Conservation (phyloP, 371 early-diverging fungal species). For the Chytridium lagenaria region DNA sequence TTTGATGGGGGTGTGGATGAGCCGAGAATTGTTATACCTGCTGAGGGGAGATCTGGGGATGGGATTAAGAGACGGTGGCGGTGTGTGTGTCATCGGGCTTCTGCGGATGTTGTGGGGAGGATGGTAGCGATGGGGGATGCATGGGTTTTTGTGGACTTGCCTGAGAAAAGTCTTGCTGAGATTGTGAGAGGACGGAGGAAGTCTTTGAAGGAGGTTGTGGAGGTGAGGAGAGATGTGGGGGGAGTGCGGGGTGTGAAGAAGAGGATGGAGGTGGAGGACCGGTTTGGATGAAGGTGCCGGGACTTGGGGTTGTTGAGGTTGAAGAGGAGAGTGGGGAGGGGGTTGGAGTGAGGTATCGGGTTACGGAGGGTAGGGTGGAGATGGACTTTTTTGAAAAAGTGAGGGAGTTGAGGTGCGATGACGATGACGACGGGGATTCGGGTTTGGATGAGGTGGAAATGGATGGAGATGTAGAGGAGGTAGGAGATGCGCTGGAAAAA, state of each 20-base stretch:
- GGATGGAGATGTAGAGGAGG: not conserved
- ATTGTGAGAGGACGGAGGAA: too few species aligned
- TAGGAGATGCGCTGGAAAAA: not conserved
- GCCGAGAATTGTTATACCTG: not conserved
- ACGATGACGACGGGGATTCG: not conserved
- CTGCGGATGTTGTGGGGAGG: not conserved
- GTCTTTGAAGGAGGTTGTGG: not conserved
- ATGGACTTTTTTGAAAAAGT: not conserved
- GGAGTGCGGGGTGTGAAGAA: not conserved
- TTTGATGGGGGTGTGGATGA: not conserved
- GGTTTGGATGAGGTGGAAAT: not conserved
- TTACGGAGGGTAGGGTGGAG: not conserved
- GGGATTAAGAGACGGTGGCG: not conserved
- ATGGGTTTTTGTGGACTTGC: constrained; percentile 1
- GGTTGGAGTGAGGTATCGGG: not conserved
- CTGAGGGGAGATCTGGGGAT: not conserved
- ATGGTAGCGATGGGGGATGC: not conserved
- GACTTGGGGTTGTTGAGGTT: not conserved
- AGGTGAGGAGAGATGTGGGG: not conserved
- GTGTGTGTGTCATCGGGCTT: not conserved
- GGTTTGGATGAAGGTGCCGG: not conserved
- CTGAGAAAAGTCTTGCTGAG: not conserved
- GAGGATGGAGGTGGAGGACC: not conserved
- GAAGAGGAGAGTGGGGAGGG: not conserved
- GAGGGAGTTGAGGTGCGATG: not conserved